Base-by-base conservation (phyloP, 116 monocot genomes). In the Papilionanthe hybrid region DNA sequence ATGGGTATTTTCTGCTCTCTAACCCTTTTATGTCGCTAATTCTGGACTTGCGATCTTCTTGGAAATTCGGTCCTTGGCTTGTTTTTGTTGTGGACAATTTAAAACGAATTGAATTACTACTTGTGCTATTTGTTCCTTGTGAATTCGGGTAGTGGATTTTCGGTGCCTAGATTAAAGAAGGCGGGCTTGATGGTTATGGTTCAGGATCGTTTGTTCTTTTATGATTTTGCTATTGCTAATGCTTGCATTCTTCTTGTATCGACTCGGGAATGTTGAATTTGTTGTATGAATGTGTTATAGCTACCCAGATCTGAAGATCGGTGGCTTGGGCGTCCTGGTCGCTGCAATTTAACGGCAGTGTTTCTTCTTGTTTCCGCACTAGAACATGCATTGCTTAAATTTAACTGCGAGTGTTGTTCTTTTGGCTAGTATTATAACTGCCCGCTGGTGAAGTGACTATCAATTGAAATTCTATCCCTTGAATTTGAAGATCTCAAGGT, bases 1-100 rank as follows among this genome's bases (percentile, higher is more conserved):
- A 79, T 90, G 90, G 90, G 90, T 90, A 83, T n/a, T 6, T 23
- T 45, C 27, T 37, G 32, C 5, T 69, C 50, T 7, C 57, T 69
- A 22, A 32, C 22, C 32, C 68, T 37, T 28, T 42, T 55, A 13
- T 37, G 58, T 37, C 10, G 8, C 37, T 13, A 5, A 37, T 69
- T 32, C 29, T 32, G 37, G 69, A 69, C 12, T 68, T 37, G 69
- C 69, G 29, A 15, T 32, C 69, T 69, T 13, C 69, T 27, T 27
- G 65, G 17, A 27, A 65, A 25, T 63, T 8, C 11, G 10, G 27
- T 65, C 27, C 27, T 65, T 65, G 1, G 27, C 22, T 27, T 22
- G 65, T 65, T 65, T 68, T 29, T 69, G 17, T 69, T 69, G 13
- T 37, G 69, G 37, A 69, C 29, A 69, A 69, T 69, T 69, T 15